phyloP scores from a whole-genome alignment of 257 asterid species.

The Forsythia viridissima region DNA sequence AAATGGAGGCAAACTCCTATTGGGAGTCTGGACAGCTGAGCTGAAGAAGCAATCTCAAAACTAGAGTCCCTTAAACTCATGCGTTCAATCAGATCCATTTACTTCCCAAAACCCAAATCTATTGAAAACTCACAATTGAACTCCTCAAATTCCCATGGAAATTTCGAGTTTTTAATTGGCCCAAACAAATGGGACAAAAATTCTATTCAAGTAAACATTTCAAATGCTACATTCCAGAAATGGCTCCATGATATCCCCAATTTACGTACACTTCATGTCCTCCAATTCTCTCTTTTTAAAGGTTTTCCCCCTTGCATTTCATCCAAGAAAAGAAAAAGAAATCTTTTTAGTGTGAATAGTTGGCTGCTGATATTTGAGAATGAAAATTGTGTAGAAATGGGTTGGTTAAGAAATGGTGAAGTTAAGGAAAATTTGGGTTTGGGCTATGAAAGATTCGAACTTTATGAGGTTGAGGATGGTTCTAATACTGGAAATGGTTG shows the following conservation, averaged over 20 bases:
- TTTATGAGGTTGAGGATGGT: slow-evolving; percentile 30
- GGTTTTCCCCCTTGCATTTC: not conserved
- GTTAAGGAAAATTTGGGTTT: slow-evolving; percentile 21
- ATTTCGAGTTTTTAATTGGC: slow-evolving; percentile 46
- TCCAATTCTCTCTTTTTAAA: not conserved
- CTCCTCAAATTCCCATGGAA: not conserved
- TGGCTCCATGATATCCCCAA: slow-evolving; percentile 83
- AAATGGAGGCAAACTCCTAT: too few species aligned
- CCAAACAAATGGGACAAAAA: slow-evolving; percentile 78
- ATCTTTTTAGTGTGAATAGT: not conserved
- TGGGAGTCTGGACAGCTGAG: too few species aligned
- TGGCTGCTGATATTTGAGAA: not conserved
- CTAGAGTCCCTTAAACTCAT: too few species aligned
- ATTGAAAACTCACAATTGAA: too few species aligned
- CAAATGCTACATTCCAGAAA: slow-evolving; percentile 71
- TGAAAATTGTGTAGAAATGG: not conserved
- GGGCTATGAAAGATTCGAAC: slow-evolving; percentile 13
- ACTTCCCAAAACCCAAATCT: too few species aligned
- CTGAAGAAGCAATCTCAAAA: too few species aligned
- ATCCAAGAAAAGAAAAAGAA: not conserved
- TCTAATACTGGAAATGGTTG: slow-evolving; percentile 11
- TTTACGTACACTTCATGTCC: slow-evolving; percentile 43
- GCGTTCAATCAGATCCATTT: too few species aligned
- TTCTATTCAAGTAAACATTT: slow-evolving; percentile 67
- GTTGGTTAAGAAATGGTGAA: slow-evolving; percentile 17